These are phyloP conservation scores for Russula abietina DNA, from an alignment of 768 basidiomycete genomes.

Conservation along the genomic window DNA sequence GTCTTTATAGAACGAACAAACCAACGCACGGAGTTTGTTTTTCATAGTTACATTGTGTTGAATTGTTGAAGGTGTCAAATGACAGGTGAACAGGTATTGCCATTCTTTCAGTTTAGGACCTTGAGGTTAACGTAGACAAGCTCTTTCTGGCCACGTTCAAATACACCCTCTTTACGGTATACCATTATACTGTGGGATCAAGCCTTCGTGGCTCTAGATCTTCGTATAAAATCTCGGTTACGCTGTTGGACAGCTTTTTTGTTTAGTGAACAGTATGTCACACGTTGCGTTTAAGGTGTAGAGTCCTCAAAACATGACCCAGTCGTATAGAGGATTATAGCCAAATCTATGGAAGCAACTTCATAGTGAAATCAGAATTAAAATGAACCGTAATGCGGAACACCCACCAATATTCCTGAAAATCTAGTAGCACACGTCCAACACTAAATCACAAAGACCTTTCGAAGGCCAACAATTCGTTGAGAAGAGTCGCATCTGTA, in stretches of 20 bases:
- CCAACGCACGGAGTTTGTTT: not conserved
- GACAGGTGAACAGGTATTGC: not conserved
- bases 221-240: not conserved
- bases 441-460: conserved; percentile 26
- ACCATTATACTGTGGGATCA: too few species aligned
- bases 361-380: not conserved
- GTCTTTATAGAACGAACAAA: not conserved
- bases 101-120: not conserved
- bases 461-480: conserved; percentile 32
- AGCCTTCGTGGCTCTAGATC: too few species aligned
- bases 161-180: not conserved
- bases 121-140: too few species aligned
- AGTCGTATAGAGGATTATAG: too few species aligned
- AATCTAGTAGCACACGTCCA: not conserved
- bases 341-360: not conserved
- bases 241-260: not conserved
- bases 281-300: not conserved
- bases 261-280: not conserved
- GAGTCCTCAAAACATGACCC: not conserved
- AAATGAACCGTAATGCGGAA: not conserved
- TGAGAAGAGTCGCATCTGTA: conserved; percentile 24
- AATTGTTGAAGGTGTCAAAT: too few species aligned
- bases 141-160: too few species aligned
- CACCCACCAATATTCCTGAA: not conserved
- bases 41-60: not conserved